Evolutionary conservation across 345 rosid genomes (phyloP), one percentile per base, ranked within the genome.

Genomic region (Populus nigra): DNA sequence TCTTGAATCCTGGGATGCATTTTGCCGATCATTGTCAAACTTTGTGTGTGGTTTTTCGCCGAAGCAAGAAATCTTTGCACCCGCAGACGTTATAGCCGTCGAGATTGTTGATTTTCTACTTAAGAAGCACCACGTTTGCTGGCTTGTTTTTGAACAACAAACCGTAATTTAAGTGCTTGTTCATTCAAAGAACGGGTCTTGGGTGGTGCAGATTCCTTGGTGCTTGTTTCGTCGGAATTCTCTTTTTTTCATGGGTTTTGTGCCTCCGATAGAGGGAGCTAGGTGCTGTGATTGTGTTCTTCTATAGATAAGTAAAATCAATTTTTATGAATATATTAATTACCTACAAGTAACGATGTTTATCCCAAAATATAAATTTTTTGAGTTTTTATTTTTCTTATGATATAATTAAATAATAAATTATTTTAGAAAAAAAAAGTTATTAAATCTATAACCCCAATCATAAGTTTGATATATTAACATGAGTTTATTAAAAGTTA

Each of bases 41-140:
- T 68, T 41, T 0, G 33, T 12, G 23, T 7, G n/a, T 9, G 36
- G 18, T 55, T 47, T 18, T 3, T 20, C 23, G 62, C 81, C 81
- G 72, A 72, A 45, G 29, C 41, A 31, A 20, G 78, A 80, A 69
- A 47, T 80, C 79, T 80, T 72, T 76, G 73, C 43, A 47, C 77
- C 73, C 59, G 10, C 73, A 71, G 18, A 75, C 53, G 17, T 72
- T 27, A 9, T 71, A 31, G 83, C 83, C 69, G 83, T 67, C 75
- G 29, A 80, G 5, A 72, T 50, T 76, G 79, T 71, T 66, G 83
- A 13, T 15, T 50, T 38, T 39, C 59, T 33, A 10, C 1, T 35
- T 53, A 74, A 69, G 65, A 80, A 59, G 75, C 66, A 5, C 76
- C 59, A 61, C 8, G 5, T 65, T 2, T 0, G 16, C 33, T 49